Evolutionary conservation across 495 filamentous ascomycete genomes (phyloP), one percentile per base, ranked within the genome.

Genomic region (Monascus purpureus): DNA sequence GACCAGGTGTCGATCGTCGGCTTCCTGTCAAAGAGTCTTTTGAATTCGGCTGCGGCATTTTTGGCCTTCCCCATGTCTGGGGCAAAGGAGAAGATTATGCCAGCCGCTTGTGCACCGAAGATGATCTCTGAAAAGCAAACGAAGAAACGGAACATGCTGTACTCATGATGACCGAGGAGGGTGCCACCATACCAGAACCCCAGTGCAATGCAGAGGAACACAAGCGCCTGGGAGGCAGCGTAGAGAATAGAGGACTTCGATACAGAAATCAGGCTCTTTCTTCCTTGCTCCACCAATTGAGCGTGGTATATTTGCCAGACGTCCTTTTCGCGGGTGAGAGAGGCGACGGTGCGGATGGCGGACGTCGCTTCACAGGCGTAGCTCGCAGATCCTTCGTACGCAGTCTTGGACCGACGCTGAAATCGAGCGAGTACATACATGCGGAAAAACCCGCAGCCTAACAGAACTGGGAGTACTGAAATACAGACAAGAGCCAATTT

Each of bases 101-200:
- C 84, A 2, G 84, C 85, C 11, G 80, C 79, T 46, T 90, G 83
- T 2, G 82, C 72, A 40, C 82, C 81, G 43, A 86, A 88, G 33
- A 88, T 75, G 43, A 90, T 68, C 20, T 82, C 63, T 19, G 69
- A 61, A 59, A 86, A 93, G 39, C 79, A 81, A 37, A 93, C 59
- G 53, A 93, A 94, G 64, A 92, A 93, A 32, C 80, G 75, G 45
- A 82, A 77, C 47, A 82, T 68, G 34, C 57, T 46, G 41, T 82
- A 83, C 50, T 93, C 78, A 17, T 50, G 40, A 19, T 66, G 65
- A n/a, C 68, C 71, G 25, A 94, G 77, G 24, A 90, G 64, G 2
- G 68, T 76, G 18, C 85, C 86, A 30, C 87, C 87, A 43, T 90
- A 93, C 84, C 84, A 93, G 59, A 93, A 94, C 1, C 78, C 85